Evolutionary conservation across 805 yeast species (phyloP), one percentile per base, ranked within the genome.

Genomic region (Schwanniomyces occidentalis): DNA sequence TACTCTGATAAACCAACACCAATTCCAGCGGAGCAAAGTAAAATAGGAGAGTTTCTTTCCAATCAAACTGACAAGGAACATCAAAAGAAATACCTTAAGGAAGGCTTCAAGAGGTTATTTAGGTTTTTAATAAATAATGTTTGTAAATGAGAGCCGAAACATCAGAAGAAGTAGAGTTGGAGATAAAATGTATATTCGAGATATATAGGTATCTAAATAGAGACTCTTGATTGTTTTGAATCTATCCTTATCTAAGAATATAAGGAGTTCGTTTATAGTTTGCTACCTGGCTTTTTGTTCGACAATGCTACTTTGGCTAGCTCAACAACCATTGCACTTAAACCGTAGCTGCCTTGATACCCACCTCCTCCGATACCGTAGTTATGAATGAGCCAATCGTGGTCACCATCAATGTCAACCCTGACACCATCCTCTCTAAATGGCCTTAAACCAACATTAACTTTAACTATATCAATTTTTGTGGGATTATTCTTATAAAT

Each of bases 351-450:
- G 3, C 82, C 71, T 62, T 86, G 95, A 56, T 76, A 84, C 0
- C 93, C 93, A 16, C 85, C 77, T 19, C 88, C 88, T 6, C 78
- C 86, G 19, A 86, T 84, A 2, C 88, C 87, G 52, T 81, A 82
- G 48, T 75, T 76, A 54, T 82, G 88, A 16, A 81, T 69, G 15
- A 81, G 50, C 69, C 71, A 64, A 1, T 27, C 30, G 12, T 42
- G 33, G 6, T 40, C 27, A 1, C 45, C 25, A 41, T 66, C 71
- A 2, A 22, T 27, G 38, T 65, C 71, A 9, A 64, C 52, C 14
- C 72, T 43, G 2, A 53, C 54, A 2, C 69, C 69, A 6, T 54
- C 58, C 15, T 58, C 63, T 40, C 71, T 42, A 34, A 49, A 58
- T 4, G 72, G 72, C 24, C 72, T 52, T 19, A 62, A 55, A 2